phyloP scores from a whole-genome alignment of 2,329 filamentous ascomycete species.

The Penicillium sp. region DNA sequence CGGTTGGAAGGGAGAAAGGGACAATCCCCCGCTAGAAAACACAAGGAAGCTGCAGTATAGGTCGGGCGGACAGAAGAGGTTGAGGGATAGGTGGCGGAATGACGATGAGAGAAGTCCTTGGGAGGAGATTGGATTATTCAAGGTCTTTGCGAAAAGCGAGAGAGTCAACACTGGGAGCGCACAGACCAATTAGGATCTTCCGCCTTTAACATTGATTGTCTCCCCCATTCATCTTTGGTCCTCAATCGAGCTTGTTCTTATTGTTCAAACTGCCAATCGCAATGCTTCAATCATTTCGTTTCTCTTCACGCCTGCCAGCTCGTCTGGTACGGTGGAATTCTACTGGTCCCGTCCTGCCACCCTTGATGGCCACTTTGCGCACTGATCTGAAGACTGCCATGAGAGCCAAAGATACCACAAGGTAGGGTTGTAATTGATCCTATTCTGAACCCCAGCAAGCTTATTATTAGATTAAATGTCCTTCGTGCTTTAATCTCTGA shows the following conservation, averaged over 20 bases:
- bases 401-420: constrained; percentile 49
- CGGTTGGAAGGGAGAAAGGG: constrained; percentile 18
- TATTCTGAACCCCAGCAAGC: not conserved
- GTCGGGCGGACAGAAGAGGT: constrained; percentile 9
- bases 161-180: constrained; percentile 29
- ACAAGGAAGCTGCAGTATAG: constrained; percentile 14
- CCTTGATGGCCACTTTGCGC: constrained; percentile 46
- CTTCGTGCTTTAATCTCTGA: constrained; percentile 51
- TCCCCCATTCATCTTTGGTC: not conserved
- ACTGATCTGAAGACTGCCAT: constrained; percentile 51
- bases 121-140: constrained; percentile 17
- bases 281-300: constrained; percentile 38
- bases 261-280: not conserved
- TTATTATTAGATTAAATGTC: constrained; percentile 44
- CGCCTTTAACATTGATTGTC: constrained; percentile 17
- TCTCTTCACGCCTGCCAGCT: constrained; percentile 28
- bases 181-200: constrained; percentile 34
- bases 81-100: constrained; percentile 6
- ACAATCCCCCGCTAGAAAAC: constrained; percentile 20
- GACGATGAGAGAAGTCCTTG: constrained; percentile 10
- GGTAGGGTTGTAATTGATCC: constrained; percentile 29
- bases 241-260: constrained; percentile 2
- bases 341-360: constrained; percentile 39
- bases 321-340: constrained; percentile 43
- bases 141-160: constrained; percentile 21